Conservation (phyloP, 164 flowering plant genomes). For the Sedum album region DNA sequence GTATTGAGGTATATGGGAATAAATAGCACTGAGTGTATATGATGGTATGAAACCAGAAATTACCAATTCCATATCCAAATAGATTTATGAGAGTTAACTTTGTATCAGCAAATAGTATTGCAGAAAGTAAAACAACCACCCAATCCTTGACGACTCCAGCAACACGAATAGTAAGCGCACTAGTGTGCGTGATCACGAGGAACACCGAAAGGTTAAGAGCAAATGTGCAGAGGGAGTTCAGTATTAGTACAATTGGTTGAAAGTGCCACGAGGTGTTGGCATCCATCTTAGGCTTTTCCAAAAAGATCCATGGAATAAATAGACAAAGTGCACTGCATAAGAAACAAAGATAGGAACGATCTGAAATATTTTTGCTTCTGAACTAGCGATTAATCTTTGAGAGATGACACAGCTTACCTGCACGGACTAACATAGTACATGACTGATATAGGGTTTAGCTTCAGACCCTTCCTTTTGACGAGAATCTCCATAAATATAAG, state of each 20-base stretch:
- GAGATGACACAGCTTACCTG: conserved; percentile 45
- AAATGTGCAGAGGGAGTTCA: conserved; percentile 91
- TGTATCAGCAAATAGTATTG: conserved; percentile 87
- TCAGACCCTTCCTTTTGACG: conserved; percentile 86
- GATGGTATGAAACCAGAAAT: conserved; percentile 3
- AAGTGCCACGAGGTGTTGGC: conserved; percentile 69
- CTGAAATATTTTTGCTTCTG: not conserved
- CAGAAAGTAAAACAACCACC: conserved; percentile 91
- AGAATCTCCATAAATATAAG: conserved; percentile 98
- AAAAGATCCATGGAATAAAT: conserved; percentile 91
- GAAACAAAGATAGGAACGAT: not conserved
- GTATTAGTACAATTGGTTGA: conserved; percentile 54
- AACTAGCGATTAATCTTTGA: not conserved
- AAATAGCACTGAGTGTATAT: not conserved
- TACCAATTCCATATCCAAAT: conserved; percentile 89
- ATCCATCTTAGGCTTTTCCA: conserved; percentile 90
- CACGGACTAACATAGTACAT: conserved; percentile 99
- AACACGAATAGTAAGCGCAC: conserved; percentile 96
- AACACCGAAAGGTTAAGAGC: conserved; percentile 97
- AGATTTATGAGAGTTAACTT: conserved; percentile 81
- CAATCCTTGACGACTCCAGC: conserved; percentile 99
- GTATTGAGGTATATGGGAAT: not conserved
- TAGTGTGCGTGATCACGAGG: conserved; percentile 91
- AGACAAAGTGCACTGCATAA: conserved; percentile 81
- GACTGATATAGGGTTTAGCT: conserved; percentile 76